Base-by-base conservation (phyloP, 2,329 filamentous ascomycete species). In the Colletotrichum agaves region DNA sequence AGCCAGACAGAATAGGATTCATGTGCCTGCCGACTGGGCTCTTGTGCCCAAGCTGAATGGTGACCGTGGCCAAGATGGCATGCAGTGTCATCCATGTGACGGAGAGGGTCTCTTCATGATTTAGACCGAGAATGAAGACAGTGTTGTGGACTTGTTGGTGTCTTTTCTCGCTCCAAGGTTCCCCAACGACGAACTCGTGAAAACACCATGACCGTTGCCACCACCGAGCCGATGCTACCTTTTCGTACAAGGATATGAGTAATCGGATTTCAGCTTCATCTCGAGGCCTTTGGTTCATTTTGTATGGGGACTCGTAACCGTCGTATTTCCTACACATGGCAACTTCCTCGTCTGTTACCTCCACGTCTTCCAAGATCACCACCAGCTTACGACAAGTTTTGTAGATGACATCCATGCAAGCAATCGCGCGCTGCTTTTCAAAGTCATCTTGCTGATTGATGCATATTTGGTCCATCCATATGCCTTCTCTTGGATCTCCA, bases 381-480 rank as follows among this genome's bases (percentile, higher is more conserved):
- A 64, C 46, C 5, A 64, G 46, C 37, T 43, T 52, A 1, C 61
- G 56, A n/a, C 61, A 64, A 4, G 55, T 60, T 8, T 52, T 59
- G 27, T 64, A 64, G 23, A 64, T n/a, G 2, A 60, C 46, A 10
- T 60, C 61, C 61, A 64, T 64, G 15, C 44, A 64, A 6, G 61
- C 61, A 6, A 64, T 64, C 6, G 61, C 37, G 10, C 37, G 46
- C 37, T 64, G 63, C 21, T 66, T 61, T 67, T 81, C 79, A 1
- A 64, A 67, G n/a, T 78, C 71, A 53, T 81, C 74, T 5, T 73
- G 69, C 69, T 81, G 79, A 59, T 81, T 78, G 62, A 81, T 80
- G 66, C 79, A 81, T 41, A 81, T 71, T 70, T 81, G 79, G 53
- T 81, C 79, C 4, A 79, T 78, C 79, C 79, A 81, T 1, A 66